Evolutionary conservation across 2,329 filamentous ascomycete species (phyloP).

Genomic region (Pleomassaria siparia): DNA sequence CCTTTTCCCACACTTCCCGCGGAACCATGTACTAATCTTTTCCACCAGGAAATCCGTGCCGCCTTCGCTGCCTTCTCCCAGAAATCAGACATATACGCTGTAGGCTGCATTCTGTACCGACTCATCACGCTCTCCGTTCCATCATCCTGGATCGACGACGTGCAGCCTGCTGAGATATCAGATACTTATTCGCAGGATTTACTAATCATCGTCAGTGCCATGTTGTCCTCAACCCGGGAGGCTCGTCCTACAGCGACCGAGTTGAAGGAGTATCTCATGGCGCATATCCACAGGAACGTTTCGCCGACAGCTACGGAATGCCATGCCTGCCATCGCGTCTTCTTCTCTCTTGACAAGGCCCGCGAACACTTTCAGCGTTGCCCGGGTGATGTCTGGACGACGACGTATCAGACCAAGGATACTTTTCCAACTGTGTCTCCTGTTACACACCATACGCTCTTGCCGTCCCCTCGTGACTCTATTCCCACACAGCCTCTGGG

Average conservation of each 20-base stretch:
- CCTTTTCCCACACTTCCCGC: background rate
- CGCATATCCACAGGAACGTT: background rate
- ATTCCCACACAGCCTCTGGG: too few relatives aligned
- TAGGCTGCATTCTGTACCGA: conserved; percentile 15
- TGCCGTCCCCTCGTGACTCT: too few relatives aligned
- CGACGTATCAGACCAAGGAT: too few relatives aligned
- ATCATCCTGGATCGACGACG: conserved; percentile 3
- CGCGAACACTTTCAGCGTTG: conserved; percentile 10
- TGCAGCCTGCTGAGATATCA: conserved; percentile 11
- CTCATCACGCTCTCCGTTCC: conserved; percentile 11
- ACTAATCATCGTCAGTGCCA: conserved; percentile 6
- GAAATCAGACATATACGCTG: conserved; percentile 19
- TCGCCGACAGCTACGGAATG: conserved; percentile 3
- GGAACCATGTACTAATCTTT: too few relatives aligned
- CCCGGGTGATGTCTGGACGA: too few relatives aligned
- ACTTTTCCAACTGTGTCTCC: too few relatives aligned
- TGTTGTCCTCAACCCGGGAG: conserved; percentile 9
- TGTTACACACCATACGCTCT: too few relatives aligned
- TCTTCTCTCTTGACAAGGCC: conserved; percentile 7
- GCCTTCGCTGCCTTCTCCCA: conserved; percentile 14
- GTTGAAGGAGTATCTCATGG: conserved; percentile 6
- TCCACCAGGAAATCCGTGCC: too few relatives aligned
- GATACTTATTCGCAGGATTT: conserved; percentile 10
- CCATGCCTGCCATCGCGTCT: background rate
- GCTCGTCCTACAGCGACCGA: conserved; percentile 8